Conservation (phyloP, 2,329 filamentous ascomycete genomes). For the Aspergillus ruber region DNA sequence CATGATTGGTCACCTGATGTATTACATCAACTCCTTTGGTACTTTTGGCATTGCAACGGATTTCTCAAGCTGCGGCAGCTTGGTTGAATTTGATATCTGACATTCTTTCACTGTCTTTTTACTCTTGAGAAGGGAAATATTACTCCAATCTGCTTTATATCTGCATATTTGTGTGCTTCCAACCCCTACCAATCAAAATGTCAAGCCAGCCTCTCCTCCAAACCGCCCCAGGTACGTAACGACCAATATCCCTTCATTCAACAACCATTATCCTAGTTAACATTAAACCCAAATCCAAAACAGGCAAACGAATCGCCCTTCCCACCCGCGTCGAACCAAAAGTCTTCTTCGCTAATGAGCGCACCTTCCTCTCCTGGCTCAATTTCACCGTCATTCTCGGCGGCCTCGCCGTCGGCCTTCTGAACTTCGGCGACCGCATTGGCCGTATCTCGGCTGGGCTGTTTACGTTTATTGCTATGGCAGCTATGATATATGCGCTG, state of each 20-base stretch:
- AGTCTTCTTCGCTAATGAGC: constrained; percentile 99
- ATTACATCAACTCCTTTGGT: background rate
- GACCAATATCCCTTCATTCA: background rate
- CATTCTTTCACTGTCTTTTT: background rate
- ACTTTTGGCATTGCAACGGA: too few relatives aligned
- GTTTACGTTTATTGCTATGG: constrained; percentile 91
- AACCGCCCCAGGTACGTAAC: constrained; percentile 70
- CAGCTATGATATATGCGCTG: constrained; percentile 90
- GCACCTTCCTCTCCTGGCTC: constrained; percentile 98
- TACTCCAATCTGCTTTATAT: too few relatives aligned
- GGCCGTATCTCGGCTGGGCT: constrained; percentile 90
- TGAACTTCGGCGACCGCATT: constrained; percentile 94
- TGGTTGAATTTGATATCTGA: too few relatives aligned
- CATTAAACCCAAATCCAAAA: constrained; percentile 1
- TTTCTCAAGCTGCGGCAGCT: too few relatives aligned
- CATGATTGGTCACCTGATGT: background rate
- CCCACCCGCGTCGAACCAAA: constrained; percentile 97
- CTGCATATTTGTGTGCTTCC: too few relatives aligned
- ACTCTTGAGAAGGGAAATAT: too few relatives aligned
- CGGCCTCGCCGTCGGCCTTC: constrained; percentile 88
- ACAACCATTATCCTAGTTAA: background rate
- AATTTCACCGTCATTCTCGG: constrained; percentile 99
- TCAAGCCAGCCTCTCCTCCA: constrained; percentile 95
- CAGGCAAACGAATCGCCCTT: constrained; percentile 96
- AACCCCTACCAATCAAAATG: constrained; percentile 51